Percentiles rank a stretch among this genome's conserved stretches.
These are phyloP conservation scores for Mycena olivaceomarginata DNA, from an alignment of 768 basidiomycete genomes.

Conservation along the genomic window DNA sequence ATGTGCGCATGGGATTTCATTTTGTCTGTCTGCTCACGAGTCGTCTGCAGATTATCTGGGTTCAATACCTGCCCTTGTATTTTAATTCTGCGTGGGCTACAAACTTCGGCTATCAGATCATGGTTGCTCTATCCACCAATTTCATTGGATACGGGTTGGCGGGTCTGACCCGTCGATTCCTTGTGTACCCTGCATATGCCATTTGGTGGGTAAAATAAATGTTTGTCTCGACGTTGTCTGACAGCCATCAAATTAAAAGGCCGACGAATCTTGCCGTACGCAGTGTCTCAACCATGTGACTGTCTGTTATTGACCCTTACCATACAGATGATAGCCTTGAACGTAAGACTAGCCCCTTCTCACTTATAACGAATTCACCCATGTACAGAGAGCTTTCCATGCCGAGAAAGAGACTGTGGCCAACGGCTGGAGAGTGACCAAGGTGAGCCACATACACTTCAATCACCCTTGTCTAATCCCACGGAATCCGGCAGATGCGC, in stretches of 20 bases:
- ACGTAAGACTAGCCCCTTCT: not conserved
- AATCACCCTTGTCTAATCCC: constrained; percentile 25
- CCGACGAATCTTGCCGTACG: not conserved
- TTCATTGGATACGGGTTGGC: constrained; percentile 69
- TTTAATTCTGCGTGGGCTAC: constrained; percentile 52
- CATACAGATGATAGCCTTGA: constrained; percentile 4
- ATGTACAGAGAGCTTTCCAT: constrained; percentile 66
- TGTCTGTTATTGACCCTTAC: not conserved
- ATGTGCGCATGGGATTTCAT: not conserved
- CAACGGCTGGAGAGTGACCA: constrained; percentile 48
- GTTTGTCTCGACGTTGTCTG: not conserved
- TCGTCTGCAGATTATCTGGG: constrained; percentile 66
- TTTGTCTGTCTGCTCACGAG: not conserved
- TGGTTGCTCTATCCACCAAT: constrained; percentile 64
- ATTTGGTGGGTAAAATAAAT: constrained; percentile 71
- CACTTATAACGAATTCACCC: not conserved
- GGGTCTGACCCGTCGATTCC: constrained; percentile 71
- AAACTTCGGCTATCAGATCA: constrained; percentile 61
- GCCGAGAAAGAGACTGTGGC: constrained; percentile 47
- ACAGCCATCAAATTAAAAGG: not conserved
- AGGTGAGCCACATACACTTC: constrained; percentile 9
- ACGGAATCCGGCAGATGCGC: constrained; percentile 46
- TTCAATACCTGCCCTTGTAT: constrained; percentile 70
- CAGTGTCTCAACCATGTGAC: not conserved
- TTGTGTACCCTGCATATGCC: constrained; percentile 74